phyloP scores from a whole-genome alignment of 768 basidiomycete species.

The Pleurotus platypus region DNA sequence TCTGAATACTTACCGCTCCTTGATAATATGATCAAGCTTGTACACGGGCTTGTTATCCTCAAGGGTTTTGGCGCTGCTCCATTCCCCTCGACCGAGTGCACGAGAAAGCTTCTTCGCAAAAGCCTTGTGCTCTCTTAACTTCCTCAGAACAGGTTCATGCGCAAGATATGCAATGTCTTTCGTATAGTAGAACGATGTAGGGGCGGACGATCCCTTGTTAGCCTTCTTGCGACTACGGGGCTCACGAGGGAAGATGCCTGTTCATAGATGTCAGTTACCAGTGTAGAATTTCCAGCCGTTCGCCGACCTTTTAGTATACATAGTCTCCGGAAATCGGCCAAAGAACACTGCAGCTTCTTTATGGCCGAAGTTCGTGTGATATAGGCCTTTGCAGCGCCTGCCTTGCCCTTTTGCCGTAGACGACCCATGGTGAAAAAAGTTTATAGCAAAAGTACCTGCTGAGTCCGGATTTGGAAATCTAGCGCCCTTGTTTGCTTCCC shows the following conservation, averaged over 20 bases:
- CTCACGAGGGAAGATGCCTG: slow-evolving; percentile 97
- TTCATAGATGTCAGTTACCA: slow-evolving; percentile 11
- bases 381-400: slow-evolving; percentile 89
- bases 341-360: slow-evolving; percentile 93
- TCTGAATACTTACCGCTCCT: slow-evolving; percentile 71
- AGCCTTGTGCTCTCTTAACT: slow-evolving; percentile 94
- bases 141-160: slow-evolving; percentile 92
- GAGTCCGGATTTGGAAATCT: not conserved
- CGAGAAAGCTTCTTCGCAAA: slow-evolving; percentile 96
- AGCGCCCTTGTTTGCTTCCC: not conserved
- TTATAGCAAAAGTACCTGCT: not conserved
- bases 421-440: slow-evolving; percentile 58
- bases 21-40: slow-evolving; percentile 91
- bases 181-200: slow-evolving; percentile 96
- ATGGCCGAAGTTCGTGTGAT: slow-evolving; percentile 87
- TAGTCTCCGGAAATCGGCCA: slow-evolving; percentile 93
- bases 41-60: slow-evolving; percentile 94
- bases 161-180: slow-evolving; percentile 98
- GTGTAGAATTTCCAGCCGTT: not conserved
- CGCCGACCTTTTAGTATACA: slow-evolving; percentile 93
- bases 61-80: slow-evolving; percentile 89
- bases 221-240: slow-evolving; percentile 88
- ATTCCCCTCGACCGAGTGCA: slow-evolving; percentile 92
- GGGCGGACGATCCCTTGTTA: slow-evolving; percentile 96
- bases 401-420: slow-evolving; percentile 79